Percentiles rank a stretch among this genome's conserved stretches.
phyloP scores from a whole-genome alignment of 805 yeast genomes.

The Ogataea allantospora region DNA sequence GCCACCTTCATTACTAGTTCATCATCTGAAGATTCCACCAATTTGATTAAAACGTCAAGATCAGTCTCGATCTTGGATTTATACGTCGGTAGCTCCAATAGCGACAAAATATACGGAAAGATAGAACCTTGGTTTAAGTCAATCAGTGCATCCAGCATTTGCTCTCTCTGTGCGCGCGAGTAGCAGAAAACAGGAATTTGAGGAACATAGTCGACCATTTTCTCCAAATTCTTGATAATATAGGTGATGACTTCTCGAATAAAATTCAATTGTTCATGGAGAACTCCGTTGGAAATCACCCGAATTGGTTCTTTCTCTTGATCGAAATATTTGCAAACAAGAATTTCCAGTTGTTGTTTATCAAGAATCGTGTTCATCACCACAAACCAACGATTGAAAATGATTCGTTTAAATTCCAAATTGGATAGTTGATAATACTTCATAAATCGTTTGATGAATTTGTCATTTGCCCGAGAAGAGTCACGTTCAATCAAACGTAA shows the following conservation, averaged over 20 bases:
- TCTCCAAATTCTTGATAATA: slow-evolving; percentile 1
- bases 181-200: slow-evolving; percentile 52
- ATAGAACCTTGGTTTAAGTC: slow-evolving; percentile 1
- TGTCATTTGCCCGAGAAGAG: slow-evolving; percentile 20
- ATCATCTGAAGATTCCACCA: slow-evolving; percentile 11
- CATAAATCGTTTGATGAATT: slow-evolving; percentile 27
- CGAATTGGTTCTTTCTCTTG: slow-evolving; percentile 21
- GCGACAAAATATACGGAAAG: slow-evolving; percentile 31
- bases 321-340: slow-evolving; percentile 34
- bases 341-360: slow-evolving; percentile 25
- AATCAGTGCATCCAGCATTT: slow-evolving; percentile 26
- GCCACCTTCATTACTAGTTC: slow-evolving; percentile 30
- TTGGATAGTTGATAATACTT: slow-evolving; percentile 20
- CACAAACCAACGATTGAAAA: slow-evolving; percentile 57
- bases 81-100: slow-evolving; percentile 52
- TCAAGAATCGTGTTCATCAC: slow-evolving; percentile 39
- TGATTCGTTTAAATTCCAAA: slow-evolving; percentile 17
- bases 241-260: slow-evolving; percentile 25
- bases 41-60: slow-evolving; percentile 9
- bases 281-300: slow-evolving; percentile 36
- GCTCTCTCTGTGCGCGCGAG: slow-evolving; percentile 35
- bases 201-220: slow-evolving; percentile 11
- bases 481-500: slow-evolving; percentile 47
- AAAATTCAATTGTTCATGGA: slow-evolving; percentile 49
- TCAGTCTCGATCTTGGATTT: slow-evolving; percentile 48